Percentiles rank a stretch among this genome's conserved stretches.
phyloP scores from a whole-genome alignment of 495 filamentous ascomycete species.

The Penicillium herquei region DNA sequence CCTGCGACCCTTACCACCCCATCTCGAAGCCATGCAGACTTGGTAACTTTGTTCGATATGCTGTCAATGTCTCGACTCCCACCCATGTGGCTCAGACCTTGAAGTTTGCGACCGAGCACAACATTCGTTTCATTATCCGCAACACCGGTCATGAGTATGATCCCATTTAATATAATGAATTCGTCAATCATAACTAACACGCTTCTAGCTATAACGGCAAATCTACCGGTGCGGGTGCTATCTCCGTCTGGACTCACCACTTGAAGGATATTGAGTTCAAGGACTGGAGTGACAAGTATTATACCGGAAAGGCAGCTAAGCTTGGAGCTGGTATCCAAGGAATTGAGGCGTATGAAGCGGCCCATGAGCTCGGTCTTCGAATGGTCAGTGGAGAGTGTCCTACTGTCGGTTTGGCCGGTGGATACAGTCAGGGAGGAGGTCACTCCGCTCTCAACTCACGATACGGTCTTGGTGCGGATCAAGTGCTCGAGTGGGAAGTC shows the following conservation, averaged over 20 bases:
- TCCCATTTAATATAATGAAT: background rate
- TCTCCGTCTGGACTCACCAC: constrained; percentile 57
- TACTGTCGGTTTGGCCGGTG: constrained; percentile 46
- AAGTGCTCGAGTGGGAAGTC: constrained; percentile 61
- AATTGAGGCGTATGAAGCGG: constrained; percentile 44
- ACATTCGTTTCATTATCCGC: constrained; percentile 63
- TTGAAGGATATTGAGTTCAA: constrained; percentile 45
- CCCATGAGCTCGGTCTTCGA: constrained; percentile 21
- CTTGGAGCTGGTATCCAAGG: constrained; percentile 43
- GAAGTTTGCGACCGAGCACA: constrained; percentile 50
- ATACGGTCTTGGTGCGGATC: constrained; percentile 62
- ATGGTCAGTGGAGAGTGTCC: constrained; percentile 37
- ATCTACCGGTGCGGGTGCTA: constrained; percentile 53
- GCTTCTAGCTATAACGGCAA: constrained; percentile 45
- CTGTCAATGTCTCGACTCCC: constrained; percentile 35
- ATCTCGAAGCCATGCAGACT: constrained; percentile 50
- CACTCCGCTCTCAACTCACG: constrained; percentile 50
- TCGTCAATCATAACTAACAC: background rate
- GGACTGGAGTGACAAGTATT: constrained; percentile 34
- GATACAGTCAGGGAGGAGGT: constrained; percentile 62
- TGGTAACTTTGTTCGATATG: constrained; percentile 57
- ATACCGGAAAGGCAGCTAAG: constrained; percentile 51
- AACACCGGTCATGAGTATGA: constrained; percentile 61
- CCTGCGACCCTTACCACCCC: constrained; percentile 57
- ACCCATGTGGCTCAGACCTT: constrained; percentile 33